Percentiles rank a stretch among this genome's conserved stretches.
These are phyloP conservation scores for Austroboletus eburneus DNA, from an alignment of 768 basidiomycete genomes.

Conservation along the genomic window DNA sequence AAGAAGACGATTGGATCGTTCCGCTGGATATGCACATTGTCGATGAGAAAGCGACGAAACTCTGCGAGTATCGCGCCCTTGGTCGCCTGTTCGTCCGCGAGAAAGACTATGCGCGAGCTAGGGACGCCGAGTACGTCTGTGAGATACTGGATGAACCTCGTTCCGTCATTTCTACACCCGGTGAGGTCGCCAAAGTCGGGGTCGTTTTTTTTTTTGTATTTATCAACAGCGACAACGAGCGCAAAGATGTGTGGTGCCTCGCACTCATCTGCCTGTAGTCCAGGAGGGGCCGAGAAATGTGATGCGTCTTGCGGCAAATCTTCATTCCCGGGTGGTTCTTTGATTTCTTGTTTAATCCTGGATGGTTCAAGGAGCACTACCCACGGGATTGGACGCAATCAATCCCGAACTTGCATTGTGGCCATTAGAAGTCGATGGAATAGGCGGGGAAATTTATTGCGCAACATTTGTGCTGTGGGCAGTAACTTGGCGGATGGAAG, in stretches of 20 bases:
- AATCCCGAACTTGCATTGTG: background rate
- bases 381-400: background rate
- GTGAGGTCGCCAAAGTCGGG: background rate
- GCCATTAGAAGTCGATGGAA: background rate
- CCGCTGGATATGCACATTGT: slow-evolving; percentile 5
- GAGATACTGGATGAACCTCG: slow-evolving; percentile 10
- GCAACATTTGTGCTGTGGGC: background rate
- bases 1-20: slow-evolving; percentile 20
- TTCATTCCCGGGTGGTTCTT: no score
- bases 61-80: background rate
- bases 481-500: background rate
- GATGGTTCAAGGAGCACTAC: background rate
- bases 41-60: slow-evolving; percentile 11
- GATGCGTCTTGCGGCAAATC: no score
- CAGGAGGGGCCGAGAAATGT: no score
- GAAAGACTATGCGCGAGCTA: slow-evolving; percentile 8
- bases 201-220: slow-evolving; percentile 5
- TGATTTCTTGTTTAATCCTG: no score
- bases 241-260: slow-evolving; percentile 17
- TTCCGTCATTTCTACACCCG: slow-evolving; percentile 19
- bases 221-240: slow-evolving; percentile 18
- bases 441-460: background rate
- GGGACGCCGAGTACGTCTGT: slow-evolving; percentile 14
- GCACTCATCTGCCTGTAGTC: no score
- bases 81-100: slow-evolving; percentile 15